Evolutionary conservation across 768 basidiomycete species (phyloP), one percentile per base, ranked within the genome.

Genomic region (Suillus decipiens): DNA sequence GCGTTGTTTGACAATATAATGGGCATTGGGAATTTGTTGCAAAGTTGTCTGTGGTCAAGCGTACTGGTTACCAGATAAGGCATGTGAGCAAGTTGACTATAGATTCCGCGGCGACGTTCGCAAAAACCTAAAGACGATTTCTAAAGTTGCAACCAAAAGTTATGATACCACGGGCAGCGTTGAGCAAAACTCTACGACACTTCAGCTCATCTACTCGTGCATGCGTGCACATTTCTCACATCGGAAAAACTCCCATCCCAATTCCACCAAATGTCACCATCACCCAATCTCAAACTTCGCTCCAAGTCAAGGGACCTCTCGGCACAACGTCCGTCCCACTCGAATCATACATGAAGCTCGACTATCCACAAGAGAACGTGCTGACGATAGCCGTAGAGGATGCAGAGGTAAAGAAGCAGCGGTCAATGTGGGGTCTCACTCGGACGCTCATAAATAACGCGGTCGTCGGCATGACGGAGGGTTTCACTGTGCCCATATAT

Each of bases 371-470:
- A 34, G 71, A 73, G 6, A 66, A 76, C 31, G 71, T 74, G 1
- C 64, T 84, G 42, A 65, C 76, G 5, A 73, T 83, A 39, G 51
- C 72, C 31, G 79, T 85, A 22, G 83, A 89, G 67, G 81, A 94
- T 69, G 80, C 89, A 1, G 79, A 82, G 47, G 72, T 86, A 58
- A 91, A 93, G 73, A 78, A 85, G 59, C 96, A 98, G 75, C 86
- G 93, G 48, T 85, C 89, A 63, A 89, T 93, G 83, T 99, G 96
- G 96, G 96, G 96, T n/a, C 87, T 93, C 51, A 96, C 93, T 15
- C 87, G 96, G 60, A 90, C 95, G 0, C 82, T 95, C 67, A 92
- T 98, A 73, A 80, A 84, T 67, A 98, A 99, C 73, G 95, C 96
- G 17, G 85, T 99, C 66, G 82, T 79, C 15, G 96, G 96, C 48